Evolutionary conservation across 73 alveolate species (phyloP).

Genomic region (Tetrahymena malaccensis): DNA sequence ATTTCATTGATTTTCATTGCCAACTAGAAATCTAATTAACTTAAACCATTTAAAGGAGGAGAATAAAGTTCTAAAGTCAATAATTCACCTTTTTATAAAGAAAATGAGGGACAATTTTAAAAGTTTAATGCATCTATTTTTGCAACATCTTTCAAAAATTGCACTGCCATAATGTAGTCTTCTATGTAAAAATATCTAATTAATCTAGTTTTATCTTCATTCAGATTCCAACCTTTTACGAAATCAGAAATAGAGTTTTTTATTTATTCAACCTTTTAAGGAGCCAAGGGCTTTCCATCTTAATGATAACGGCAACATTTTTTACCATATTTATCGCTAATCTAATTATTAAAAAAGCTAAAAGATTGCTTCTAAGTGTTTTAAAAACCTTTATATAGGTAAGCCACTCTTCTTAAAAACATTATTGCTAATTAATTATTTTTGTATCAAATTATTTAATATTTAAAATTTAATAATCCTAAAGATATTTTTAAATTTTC

Average conservation of each 20-base stretch:
- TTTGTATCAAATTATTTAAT: neutral
- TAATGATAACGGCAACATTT: slow-evolving; percentile 32
- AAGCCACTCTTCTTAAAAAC: neutral
- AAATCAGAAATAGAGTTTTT: neutral
- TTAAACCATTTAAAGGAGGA: slow-evolving; percentile 20
- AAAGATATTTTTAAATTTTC: neutral
- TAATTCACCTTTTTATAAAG: neutral
- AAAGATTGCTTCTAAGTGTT: neutral
- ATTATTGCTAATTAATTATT: neutral
- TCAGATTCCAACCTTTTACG: neutral
- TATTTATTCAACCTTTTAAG: neutral
- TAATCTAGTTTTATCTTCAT: neutral
- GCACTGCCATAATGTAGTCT: slow-evolving; percentile 4
- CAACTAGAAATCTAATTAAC: slow-evolving; percentile 17
- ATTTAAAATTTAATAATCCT: neutral
- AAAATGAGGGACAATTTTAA: slow-evolving; percentile 4
- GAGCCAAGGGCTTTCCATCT: slow-evolving; percentile 12
- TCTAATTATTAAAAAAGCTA: neutral
- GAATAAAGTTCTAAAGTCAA: slow-evolving; percentile 26
- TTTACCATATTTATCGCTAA: neutral
- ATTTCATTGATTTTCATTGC: slow-evolving; percentile 17
- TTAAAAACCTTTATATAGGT: neutral
- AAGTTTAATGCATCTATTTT: slow-evolving; percentile 1
- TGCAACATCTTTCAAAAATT: slow-evolving; percentile 12
- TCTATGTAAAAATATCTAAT: slow-evolving; percentile 8